Percentiles rank a stretch among this genome's conserved stretches.
Evolutionary conservation across 2,329 filamentous ascomycete species (phyloP).

Genomic region (Monosporascus sp.): DNA sequence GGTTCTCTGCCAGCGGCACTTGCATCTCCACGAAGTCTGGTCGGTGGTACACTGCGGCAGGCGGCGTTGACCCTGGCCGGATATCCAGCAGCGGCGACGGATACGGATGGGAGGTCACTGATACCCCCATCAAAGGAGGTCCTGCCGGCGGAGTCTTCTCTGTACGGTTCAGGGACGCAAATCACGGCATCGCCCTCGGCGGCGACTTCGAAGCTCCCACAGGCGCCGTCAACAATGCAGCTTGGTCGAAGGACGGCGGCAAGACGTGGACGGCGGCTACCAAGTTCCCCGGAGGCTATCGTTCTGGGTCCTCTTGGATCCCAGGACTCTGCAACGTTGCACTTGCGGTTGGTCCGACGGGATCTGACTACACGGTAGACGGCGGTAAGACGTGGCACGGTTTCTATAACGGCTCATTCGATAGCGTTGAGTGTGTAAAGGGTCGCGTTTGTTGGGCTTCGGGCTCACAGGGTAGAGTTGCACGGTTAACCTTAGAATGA

Average conservation of each 20-base stretch:
- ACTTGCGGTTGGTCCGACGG: constrained; percentile 28
- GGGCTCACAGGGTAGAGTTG: constrained; percentile 23
- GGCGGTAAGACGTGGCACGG: constrained; percentile 22
- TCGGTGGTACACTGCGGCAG: constrained; percentile 24
- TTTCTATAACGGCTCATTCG: constrained; percentile 26
- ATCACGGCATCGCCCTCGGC: constrained; percentile 24
- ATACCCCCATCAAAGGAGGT: constrained; percentile 21
- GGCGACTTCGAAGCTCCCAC: constrained; percentile 25
- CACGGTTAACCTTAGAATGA: constrained; percentile 7
- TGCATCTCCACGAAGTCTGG: constrained; percentile 24
- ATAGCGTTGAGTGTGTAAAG: constrained; percentile 25
- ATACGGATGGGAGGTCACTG: constrained; percentile 19
- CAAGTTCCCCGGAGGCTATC: constrained; percentile 25
- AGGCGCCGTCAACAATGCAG: constrained; percentile 15
- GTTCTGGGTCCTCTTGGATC: constrained; percentile 26
- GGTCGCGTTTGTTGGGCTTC: constrained; percentile 27
- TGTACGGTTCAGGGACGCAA: constrained; percentile 24
- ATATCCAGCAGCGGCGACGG: constrained; percentile 24
- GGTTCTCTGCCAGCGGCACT: constrained; percentile 29
- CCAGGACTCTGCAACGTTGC: constrained; percentile 18
- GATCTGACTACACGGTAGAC: constrained; percentile 27
- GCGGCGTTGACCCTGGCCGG: constrained; percentile 23
- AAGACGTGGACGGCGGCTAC: constrained; percentile 20
- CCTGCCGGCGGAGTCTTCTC: constrained; percentile 27
- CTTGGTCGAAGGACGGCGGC: constrained; percentile 27